A percentile compares a stretch with the other conserved stretches of the same genome.
Evolutionary conservation across 192 early-diverging fungal species (phyloP).

Genomic region (Backusella australiensis): DNA sequence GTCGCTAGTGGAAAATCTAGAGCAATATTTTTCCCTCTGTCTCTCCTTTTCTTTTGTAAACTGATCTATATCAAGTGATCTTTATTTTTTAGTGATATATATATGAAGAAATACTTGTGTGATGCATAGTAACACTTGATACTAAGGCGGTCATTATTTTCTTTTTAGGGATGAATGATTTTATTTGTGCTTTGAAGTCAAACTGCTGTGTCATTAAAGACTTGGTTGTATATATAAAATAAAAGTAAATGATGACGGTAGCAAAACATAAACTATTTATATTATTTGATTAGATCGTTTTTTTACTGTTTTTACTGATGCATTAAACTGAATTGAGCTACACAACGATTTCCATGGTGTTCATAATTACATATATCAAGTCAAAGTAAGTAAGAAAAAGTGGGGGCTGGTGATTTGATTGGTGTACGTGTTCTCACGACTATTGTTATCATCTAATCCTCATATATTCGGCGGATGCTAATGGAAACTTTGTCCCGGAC

Average conservation of each 20-base stretch:
- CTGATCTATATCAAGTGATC: not conserved
- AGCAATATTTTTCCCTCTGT: not conserved
- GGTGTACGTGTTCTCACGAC: conserved; percentile 1
- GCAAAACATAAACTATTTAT: not conserved
- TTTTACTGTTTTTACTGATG: not conserved
- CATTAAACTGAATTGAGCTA: not conserved
- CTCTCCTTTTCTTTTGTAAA: not conserved
- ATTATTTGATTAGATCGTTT: not conserved
- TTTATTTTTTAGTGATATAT: not conserved
- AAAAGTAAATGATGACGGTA: not conserved
- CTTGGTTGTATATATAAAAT: not conserved
- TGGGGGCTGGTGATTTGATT: not conserved
- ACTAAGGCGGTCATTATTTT: not conserved
- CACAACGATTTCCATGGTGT: not conserved
- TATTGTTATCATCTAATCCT: not conserved
- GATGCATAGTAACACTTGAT: not conserved
- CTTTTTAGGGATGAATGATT: not conserved
- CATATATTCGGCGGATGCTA: not conserved
- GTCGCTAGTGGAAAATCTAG: not conserved
- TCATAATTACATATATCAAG: not conserved
- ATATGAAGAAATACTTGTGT: not conserved
- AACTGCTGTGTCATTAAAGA: not conserved
- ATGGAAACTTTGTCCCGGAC: not conserved
- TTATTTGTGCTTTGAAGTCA: not conserved
- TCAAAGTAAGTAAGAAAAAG: not conserved